phyloP scores from a whole-genome alignment of 306 rosid species.

The Aeschynomene evenia region DNA sequence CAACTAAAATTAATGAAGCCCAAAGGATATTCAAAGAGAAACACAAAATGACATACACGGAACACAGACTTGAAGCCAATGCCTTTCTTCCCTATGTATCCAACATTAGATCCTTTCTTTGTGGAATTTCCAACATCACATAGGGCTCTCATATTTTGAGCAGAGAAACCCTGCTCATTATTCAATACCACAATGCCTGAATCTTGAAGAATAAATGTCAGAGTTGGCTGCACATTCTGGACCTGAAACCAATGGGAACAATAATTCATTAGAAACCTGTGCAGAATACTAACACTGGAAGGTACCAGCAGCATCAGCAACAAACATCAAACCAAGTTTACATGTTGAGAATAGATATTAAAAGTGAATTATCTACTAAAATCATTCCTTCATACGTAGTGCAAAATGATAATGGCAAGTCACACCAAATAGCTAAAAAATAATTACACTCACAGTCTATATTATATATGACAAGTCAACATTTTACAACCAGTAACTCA shows the following conservation, averaged over 20 bases:
- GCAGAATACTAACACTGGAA: constrained; percentile 23
- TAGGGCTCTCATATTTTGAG: constrained; percentile 84
- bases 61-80: constrained; percentile 97
- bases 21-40: not conserved
- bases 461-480: not conserved
- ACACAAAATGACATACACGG: constrained; percentile 57
- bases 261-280: constrained; percentile 20
- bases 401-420: constrained; percentile 2
- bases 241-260: constrained; percentile 61
- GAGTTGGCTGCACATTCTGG: constrained; percentile 83
- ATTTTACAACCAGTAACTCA: constrained; percentile 2
- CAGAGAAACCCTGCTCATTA: constrained; percentile 85
- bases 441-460: not conserved
- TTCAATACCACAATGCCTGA: constrained; percentile 75
- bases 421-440: not conserved
- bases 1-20: constrained; percentile 23
- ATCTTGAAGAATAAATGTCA: constrained; percentile 80
- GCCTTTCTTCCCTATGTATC: constrained; percentile 96
- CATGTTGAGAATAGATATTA: constrained; percentile 5
- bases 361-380: not conserved
- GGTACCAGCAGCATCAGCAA: not conserved
- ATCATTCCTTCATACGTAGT: constrained; percentile 3
- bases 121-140: constrained; percentile 98
- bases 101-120: constrained; percentile 84
- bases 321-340: constrained; percentile 8